Evolutionary conservation across 2,329 filamentous ascomycete genomes (phyloP), one percentile per base, ranked within the genome.

Genomic region (Dryadomyces quercus-mongolicae): DNA sequence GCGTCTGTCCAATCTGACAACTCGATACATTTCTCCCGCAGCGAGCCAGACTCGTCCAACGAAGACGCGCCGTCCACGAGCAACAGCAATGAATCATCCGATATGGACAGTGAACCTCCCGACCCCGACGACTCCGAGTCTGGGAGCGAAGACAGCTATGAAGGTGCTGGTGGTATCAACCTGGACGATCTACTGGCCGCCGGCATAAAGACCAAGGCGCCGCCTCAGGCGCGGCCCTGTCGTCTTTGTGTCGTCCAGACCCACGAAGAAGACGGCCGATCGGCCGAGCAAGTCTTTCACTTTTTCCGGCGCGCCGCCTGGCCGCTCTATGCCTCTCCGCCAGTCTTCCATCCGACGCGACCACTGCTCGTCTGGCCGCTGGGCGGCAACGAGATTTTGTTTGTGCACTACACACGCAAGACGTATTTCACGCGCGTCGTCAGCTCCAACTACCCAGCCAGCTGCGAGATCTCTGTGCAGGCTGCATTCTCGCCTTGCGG

Each of bases 281-380:
- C 47, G 7, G 34, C 42, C 40, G 42, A 45, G 42, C 51, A 38
- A 18, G 51, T 38, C 9, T 47, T 53, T 18, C 51, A 47, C 51
- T 53, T 46, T 16, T 22, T 10, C 5, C 49, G 51, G 10, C 43
- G 43, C 16, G 22, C 44, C 25, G 31, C 51, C 43, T 47, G 51
- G 52, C 36, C 21, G 31, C 51, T 53, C 13, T 48, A 53, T 16
- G 20, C 38, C 16, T 53, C 52, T 21, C 36, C 45, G 15, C 52
- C 52, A 20, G 52, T 53, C n/a, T 48, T 54, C 36, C 52, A 54
- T 31, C 52, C 52, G 44, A 34, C 38, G 1, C 45, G 45, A 1
- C 21, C 36, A 20, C 45, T 54, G 34, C 21, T 53, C 12, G 52
- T 53, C 15, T 53, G 52, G 52, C 52, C 52, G 34, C 52, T 53